Base-by-base conservation (phyloP, 805 yeast genomes). In the Suhomyces tanzawaensis region DNA sequence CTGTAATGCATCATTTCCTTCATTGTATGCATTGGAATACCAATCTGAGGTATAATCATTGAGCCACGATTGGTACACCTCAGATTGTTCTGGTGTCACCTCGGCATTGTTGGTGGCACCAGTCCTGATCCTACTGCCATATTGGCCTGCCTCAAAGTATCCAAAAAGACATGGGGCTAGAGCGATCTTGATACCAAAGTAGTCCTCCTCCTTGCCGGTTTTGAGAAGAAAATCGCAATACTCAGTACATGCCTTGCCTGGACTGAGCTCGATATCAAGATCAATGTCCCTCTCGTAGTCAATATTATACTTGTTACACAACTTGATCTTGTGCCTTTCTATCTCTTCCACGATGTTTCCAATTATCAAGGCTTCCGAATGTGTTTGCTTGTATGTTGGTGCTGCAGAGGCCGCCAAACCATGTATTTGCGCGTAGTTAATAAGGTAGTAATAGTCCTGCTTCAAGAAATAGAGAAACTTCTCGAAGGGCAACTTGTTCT, bases 161-260 rank as follows among this genome's bases (percentile, higher is more conserved):
- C 95, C 95, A 53, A 80, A 73, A 34, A 84, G 59, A 57, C 95
- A 85, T 1, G 95, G 93, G 6, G 87, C 75, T 37, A 84, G 58
- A 0, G 91, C 85, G 6, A 81, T 73, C 41, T 78, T 77, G 36
- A 83, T 72, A 32, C 80, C 85, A 21, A 81, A 55, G 76, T 81
- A 81, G 53, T 81, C 81, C 19, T 71, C 70, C 28, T 61, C 62
- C 17, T 66, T 59, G 3, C 82, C 82, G 4, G 82, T 60, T 15
- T 75, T 70, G 28, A 71, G 50, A 41, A 86, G 64, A 46, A 78
- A 84, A 26, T 81, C 68, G 23, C 83, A 74, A 56, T 86, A 86
- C 2, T 71, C 74, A 28, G 64, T 51, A 47, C 87, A 74, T 7
- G 86, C 85, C 7, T 66, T 57, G 3, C 79, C 77, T 31, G 82